These are phyloP conservation scores for Cubamyces sp. DNA, from an alignment of 768 basidiomycete species.

Conservation along the genomic window DNA sequence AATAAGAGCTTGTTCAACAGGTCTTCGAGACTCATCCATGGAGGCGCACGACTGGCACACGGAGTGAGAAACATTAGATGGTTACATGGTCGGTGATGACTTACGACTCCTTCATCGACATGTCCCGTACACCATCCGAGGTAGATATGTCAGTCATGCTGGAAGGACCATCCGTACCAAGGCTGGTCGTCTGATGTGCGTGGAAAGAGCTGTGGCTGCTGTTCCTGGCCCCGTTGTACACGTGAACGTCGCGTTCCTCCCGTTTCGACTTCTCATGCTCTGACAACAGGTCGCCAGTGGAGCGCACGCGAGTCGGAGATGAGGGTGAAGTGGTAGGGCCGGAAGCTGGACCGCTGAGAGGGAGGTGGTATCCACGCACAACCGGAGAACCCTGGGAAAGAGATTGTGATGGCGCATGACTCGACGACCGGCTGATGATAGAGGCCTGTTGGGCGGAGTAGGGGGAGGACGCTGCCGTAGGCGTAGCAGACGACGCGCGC, in stretches of 20 bases:
- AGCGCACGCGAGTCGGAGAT: conserved; percentile 58
- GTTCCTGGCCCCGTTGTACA: conserved; percentile 12
- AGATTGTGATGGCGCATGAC: conserved; percentile 22
- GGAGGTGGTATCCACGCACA: conserved; percentile 16
- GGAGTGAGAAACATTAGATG: conserved; percentile 1
- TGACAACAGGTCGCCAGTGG: conserved; percentile 56
- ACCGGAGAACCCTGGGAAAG: conserved; percentile 15
- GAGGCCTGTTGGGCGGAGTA: conserved; percentile 33
- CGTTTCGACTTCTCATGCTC: conserved; percentile 39
- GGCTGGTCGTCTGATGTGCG: conserved; percentile 6
- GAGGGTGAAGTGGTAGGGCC: conserved; percentile 39
- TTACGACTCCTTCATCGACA: conserved; percentile 52
- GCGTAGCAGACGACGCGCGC: conserved; percentile 52
- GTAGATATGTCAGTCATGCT: conserved; percentile 28
- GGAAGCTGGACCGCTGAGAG: conserved; percentile 19
- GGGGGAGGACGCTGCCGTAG: conserved; percentile 49
- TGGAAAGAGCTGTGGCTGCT: conserved; percentile 21
- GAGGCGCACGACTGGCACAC: conserved; percentile 52
- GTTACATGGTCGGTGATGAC: conserved; percentile 29
- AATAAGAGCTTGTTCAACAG: conserved; percentile 83
- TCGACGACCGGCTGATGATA: conserved; percentile 37
- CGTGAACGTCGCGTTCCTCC: conserved; percentile 27
- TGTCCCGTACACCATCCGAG: conserved; percentile 28
- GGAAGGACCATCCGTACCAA: conserved; percentile 16
- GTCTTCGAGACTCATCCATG: conserved; percentile 79